Base-by-base conservation (phyloP, 371 early-diverging fungal species). In the Haplosporangium sp. region DNA sequence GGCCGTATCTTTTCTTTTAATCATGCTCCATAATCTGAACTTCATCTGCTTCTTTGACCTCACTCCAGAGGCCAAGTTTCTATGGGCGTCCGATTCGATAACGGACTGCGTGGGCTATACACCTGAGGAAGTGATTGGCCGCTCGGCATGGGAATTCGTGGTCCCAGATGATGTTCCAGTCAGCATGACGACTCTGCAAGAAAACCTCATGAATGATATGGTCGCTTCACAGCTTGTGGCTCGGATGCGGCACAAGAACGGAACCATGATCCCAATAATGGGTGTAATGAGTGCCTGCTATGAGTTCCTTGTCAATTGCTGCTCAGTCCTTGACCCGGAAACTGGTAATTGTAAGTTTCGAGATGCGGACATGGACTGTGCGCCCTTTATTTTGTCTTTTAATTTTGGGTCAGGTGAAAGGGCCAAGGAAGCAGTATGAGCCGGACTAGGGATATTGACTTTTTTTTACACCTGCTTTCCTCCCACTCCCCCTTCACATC, bases 31-130 rank as follows among this genome's bases (percentile, higher is more conserved):
- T 13, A 54, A 11, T 38, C 36, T 67, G 43, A 87, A 76, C 53
- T 88, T 70, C 61, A 85, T 89, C 42, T 68, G 83, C 11, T 86
- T 87, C 50, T 86, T 85, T 59, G 89, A 89, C 71, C 82, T 86
- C 62, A 84, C 82, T 4, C 80, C 86, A 4, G 64, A 65, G 13
- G 85, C 81, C n/a, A 75, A 59, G 12, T 81, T 80, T 52, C 58
- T 84, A 0, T 89, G 84, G 67, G 71, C 77, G 8, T 86, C 87
- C 10, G 84, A 85, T 13, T 83, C 85, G 40, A 80, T 87, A 4
- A 68, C 70, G 2, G 84, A 85, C 5, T 70, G 84, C 5, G 69
- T 86, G 6, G 90, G 90, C 0, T 88, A 71, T 46, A 40, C 59
- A 1, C 83, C 86, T 16, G 74, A 84, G 12, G 90, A 89, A 40